Evolutionary conservation across 2,329 filamentous ascomycete genomes (phyloP), one percentile per base, ranked within the genome.

Genomic region (Penicillium glabrum): DNA sequence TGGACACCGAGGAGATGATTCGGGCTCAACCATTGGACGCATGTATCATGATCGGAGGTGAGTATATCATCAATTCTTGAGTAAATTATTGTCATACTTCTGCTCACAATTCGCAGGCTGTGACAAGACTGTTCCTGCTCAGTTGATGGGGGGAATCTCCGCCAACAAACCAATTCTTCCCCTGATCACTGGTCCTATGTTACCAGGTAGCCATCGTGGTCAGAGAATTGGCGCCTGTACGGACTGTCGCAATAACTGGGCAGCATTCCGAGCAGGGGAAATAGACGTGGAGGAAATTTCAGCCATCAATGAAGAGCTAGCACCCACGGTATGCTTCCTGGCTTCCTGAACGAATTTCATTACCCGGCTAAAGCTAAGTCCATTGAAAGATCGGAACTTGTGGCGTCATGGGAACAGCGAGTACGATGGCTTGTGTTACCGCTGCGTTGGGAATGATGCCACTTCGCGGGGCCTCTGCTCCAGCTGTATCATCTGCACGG

Each of bases 1-100:
- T 91, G 86, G 89, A 91, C 67, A 91, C 89, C 0, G 89, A 91
- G 70, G 88, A 91, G 75, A 91, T 91, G 88, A 86, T 90, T 52
- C 78, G 78, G 44, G 88, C 87, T 0, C 88, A 91, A 71, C 88
- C 88, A 0, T 79, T 88, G 16, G 88, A 91, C 72, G 84, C 86
- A 0, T 84, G 85, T 10, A 80, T 89, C 14, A 78, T 88, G 61
- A 86, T 90, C 62, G 88, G 88, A 47, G 87, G 86, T 85, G 55
- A 59, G 74, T 60, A n/a, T 47, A 19, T 19, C n/a, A 19, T 46
- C 10, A 33, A 33, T 7, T 3, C 1, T 33, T 33, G 11, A 1
- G 8, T 37, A 3, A 31, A 10, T 6, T 14, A 33, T 21, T 16
- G 5, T 19, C 19, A 2, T 23, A 35, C 3, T 33, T 31, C 31